Base-by-base conservation (phyloP, 495 filamentous ascomycete genomes). In the Talaromyces thailandensis region DNA sequence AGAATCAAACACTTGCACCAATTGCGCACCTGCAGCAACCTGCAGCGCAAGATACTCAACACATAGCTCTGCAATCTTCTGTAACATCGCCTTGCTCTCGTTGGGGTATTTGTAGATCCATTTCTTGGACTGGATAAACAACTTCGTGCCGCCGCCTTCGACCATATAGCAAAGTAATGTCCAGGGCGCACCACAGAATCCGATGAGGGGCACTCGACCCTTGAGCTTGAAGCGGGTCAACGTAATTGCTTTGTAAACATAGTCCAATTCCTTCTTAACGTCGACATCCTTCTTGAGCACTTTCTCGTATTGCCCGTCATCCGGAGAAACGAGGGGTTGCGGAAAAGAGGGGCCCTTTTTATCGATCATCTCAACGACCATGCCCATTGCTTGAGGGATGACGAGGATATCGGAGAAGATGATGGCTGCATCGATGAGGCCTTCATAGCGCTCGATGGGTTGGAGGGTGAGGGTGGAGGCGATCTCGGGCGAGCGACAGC, bases 321-420 rank as follows among this genome's bases (percentile, higher is more conserved):
- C 79, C 21, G 93, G 92, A 37, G 82, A 85, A 67, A 79, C 76
- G 35, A 98, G 79, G 23, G 93, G 94, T 56, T 90, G 76, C 6
- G 95, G 93, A 73, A 98, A 98, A 69, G 93, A 87, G 29, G 94
- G 94, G 1, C 94, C 94, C 70, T 95, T 94, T 75, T 92, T 92
- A 69, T 96, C 92, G 28, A 96, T 76, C 94, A 98, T 98, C 75
- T 97, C 89, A 9, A 98, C 94, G 21, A 76, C 78, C 95, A 98
- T 98, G 1, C 94, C 94, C 84, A 98, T 88, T 21, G 94, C 94
- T 76, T 98, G 94, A 3, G 94, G 94, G 66, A 98, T 92, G 62
- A 98, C 94, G 45, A 98, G 83, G 66, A 98, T 98, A 73, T 98
- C 94, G 14, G 91, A 96, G 83, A 98, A 98, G 71, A 98, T 98